Conservation (phyloP, 331 rosid species). For the Rosa hybrid region DNA sequence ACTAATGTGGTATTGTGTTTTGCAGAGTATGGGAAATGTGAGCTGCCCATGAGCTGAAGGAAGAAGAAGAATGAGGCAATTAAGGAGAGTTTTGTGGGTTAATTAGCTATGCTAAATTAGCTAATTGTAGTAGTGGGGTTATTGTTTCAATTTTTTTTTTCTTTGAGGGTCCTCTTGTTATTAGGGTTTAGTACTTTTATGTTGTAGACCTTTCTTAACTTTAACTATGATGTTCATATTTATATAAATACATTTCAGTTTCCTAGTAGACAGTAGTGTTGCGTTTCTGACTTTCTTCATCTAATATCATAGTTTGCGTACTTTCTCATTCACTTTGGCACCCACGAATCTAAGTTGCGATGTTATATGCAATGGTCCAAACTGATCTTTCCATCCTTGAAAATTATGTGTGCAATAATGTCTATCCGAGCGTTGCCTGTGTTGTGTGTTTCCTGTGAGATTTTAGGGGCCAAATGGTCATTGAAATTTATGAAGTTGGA, state of each 20-base stretch:
- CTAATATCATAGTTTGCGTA: not conserved
- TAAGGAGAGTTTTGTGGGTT: not conserved
- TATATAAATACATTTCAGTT: constrained; percentile 1
- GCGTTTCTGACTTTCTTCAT: not conserved
- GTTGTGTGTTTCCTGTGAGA: no score
- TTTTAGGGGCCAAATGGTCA: no score
- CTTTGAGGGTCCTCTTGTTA: not conserved
- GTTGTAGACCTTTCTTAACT: not conserved
- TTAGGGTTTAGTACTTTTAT: not conserved
- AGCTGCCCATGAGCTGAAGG: constrained; percentile 28
- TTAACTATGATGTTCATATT: constrained; percentile 10
- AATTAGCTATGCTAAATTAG: not conserved
- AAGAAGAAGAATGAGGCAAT: not conserved
- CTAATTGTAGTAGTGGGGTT: constrained; percentile 9
- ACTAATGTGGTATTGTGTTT: not conserved
- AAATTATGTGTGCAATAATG: no score
- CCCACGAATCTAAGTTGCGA: not conserved
- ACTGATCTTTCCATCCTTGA: no score
- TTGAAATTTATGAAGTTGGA: no score
- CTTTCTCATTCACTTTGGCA: not conserved
- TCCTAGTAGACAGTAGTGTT: not conserved
- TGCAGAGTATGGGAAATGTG: constrained; percentile 38
- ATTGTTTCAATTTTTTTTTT: not conserved
- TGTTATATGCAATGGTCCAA: no score
- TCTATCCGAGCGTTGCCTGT: no score